A percentile compares a stretch with the other conserved stretches of the same genome.
Evolutionary conservation across 345 rosid genomes (phyloP).

Genomic region (Gynandropsis gynandra): DNA sequence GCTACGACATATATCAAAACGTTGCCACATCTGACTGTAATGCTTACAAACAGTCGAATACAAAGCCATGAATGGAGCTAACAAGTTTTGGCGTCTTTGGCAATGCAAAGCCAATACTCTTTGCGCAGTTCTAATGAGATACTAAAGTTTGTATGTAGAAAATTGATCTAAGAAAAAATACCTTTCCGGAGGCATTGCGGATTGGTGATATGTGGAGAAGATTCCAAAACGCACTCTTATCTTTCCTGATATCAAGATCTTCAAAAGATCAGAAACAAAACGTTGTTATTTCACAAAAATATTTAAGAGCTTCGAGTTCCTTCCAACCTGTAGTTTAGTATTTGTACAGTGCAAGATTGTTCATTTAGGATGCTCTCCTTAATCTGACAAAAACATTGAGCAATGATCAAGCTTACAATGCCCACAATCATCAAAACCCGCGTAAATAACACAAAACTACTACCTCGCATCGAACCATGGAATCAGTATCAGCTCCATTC

Average conservation of each 20-base stretch:
- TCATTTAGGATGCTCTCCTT: slow-evolving; percentile 53
- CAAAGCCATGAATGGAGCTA: no score
- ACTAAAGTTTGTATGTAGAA: not conserved
- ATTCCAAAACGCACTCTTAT: slow-evolving; percentile 77
- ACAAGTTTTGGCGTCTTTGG: no score
- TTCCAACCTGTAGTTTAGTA: slow-evolving; percentile 89
- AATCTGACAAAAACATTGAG: slow-evolving; percentile 41
- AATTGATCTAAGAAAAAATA: slow-evolving; percentile 18
- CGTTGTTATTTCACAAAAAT: no score
- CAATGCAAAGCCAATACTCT: no score
- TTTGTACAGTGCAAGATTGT: slow-evolving; percentile 83
- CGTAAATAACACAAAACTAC: not conserved
- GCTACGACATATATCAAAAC: no score
- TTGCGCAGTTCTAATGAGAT: not conserved
- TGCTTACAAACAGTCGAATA: no score
- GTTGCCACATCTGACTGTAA: no score
- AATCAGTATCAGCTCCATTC: slow-evolving; percentile 65
- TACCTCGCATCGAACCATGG: slow-evolving; percentile 51
- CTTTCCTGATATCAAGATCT: slow-evolving; percentile 52
- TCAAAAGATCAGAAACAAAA: slow-evolving; percentile 18
- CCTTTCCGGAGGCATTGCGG: slow-evolving; percentile 96
- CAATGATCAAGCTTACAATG: not conserved
- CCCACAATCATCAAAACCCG: not conserved
- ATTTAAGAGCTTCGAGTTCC: slow-evolving; percentile 22
- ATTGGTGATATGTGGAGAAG: slow-evolving; percentile 87